phyloP scores from a whole-genome alignment of 108 stramenopile species.

The Pseudonitzschia pungens region DNA sequence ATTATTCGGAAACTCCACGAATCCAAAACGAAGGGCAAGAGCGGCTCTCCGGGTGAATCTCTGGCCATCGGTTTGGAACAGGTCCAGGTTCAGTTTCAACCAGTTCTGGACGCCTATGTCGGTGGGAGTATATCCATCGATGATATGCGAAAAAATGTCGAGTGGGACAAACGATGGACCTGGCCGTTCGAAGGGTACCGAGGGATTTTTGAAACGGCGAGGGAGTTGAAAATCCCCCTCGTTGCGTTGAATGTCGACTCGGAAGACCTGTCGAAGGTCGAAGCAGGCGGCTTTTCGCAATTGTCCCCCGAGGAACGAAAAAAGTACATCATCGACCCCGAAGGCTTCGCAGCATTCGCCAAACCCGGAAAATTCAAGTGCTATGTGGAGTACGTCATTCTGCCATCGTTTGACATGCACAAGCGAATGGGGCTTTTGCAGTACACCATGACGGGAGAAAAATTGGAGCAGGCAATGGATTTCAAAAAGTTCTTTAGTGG shows the following conservation, averaged over 20 bases:
- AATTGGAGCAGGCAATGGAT: slow-evolving; percentile 55
- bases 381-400: slow-evolving; percentile 64
- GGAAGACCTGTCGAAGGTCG: slow-evolving; percentile 61
- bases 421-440: slow-evolving; percentile 53
- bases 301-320: slow-evolving; percentile 29
- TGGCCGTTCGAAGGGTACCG: slow-evolving; percentile 67
- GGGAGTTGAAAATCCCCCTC: slow-evolving; percentile 47
- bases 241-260: slow-evolving; percentile 67
- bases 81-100: slow-evolving; percentile 63
- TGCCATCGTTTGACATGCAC: slow-evolving; percentile 62
- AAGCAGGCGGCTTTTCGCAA: slow-evolving; percentile 49
- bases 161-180: slow-evolving; percentile 63
- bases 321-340: slow-evolving; percentile 51
- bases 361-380: slow-evolving; percentile 32
- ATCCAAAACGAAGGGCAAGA: neutral
- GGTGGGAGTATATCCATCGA: slow-evolving; percentile 33
- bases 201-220: slow-evolving; percentile 48
- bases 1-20: slow-evolving; percentile 38
- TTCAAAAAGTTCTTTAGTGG: slow-evolving; percentile 61
- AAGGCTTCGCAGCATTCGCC: slow-evolving; percentile 56
- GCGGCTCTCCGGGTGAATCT: neutral
- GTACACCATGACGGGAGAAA: slow-evolving; percentile 52
- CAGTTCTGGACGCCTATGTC: slow-evolving; percentile 55
- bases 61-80: slow-evolving; percentile 67
- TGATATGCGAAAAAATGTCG: slow-evolving; percentile 42